phyloP scores from a whole-genome alignment of 2,329 filamentous ascomycete genomes.

The Helotiales sp. region DNA sequence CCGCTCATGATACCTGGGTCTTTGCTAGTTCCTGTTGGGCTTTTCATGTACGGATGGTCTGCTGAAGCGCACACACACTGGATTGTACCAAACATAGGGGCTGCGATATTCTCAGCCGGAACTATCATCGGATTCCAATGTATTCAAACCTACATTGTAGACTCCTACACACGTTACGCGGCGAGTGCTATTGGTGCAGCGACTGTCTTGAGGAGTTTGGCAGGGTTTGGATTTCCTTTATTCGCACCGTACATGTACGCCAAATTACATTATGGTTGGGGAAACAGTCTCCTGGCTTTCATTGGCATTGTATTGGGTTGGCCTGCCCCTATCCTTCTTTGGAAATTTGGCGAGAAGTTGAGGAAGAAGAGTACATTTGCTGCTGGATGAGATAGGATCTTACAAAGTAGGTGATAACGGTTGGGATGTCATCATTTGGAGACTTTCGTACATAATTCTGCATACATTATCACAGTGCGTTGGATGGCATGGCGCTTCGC shows the following conservation, averaged over 20 bases:
- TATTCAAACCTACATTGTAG: conserved; percentile 56
- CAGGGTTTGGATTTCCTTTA: conserved; percentile 40
- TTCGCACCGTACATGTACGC: conserved; percentile 42
- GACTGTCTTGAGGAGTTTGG: conserved; percentile 38
- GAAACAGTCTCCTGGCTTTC: conserved; percentile 51
- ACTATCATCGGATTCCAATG: conserved; percentile 46
- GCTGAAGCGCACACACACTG: conserved; percentile 57
- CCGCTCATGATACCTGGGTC: conserved; percentile 62
- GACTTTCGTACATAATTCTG: not conserved
- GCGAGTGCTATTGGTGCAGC: conserved; percentile 48
- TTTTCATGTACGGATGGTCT: conserved; percentile 64
- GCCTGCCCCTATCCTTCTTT: conserved; percentile 53
- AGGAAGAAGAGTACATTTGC: conserved; percentile 50
- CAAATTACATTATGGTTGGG: conserved; percentile 53
- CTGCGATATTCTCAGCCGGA: conserved; percentile 55
- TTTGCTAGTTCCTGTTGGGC: conserved; percentile 59
- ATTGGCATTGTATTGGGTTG: conserved; percentile 57
- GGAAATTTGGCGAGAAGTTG: conserved; percentile 47
- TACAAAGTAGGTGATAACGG: not conserved
- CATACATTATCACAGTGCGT: not conserved
- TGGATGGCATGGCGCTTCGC: not conserved
- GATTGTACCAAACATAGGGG: conserved; percentile 63
- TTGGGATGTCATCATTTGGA: not conserved
- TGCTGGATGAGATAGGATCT: conserved; percentile 28
- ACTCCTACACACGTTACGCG: conserved; percentile 49